Evolutionary conservation across 2,329 filamentous ascomycete species (phyloP).

Genomic region (Arthrinium puccinioides): DNA sequence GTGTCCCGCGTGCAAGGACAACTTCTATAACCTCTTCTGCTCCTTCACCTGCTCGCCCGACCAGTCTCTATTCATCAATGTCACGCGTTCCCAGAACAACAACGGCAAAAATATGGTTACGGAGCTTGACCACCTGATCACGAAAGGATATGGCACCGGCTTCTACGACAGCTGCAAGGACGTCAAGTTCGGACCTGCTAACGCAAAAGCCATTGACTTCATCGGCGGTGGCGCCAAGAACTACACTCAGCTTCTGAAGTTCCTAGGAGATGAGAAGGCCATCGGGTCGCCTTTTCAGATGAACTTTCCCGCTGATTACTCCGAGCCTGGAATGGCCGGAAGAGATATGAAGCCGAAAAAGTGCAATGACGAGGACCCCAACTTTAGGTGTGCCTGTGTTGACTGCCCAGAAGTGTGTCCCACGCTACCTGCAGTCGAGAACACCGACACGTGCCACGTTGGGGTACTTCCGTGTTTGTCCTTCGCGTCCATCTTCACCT

Average conservation of each 20-base stretch:
- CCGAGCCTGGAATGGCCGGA: slow-evolving; percentile 63
- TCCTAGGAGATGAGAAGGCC: slow-evolving; percentile 84
- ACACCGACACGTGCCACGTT: slow-evolving; percentile 68
- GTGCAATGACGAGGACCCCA: slow-evolving; percentile 83
- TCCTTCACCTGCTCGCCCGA: slow-evolving; percentile 97
- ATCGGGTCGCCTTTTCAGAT: slow-evolving; percentile 97
- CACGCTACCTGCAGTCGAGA: slow-evolving; percentile 66
- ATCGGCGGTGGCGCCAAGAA: slow-evolving; percentile 94
- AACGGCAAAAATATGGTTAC: slow-evolving; percentile 57
- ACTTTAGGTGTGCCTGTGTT: slow-evolving; percentile 85
- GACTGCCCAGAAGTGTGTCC: slow-evolving; percentile 87
- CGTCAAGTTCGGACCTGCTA: slow-evolving; percentile 94
- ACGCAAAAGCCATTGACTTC: slow-evolving; percentile 88
- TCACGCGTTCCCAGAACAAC: slow-evolving; percentile 66
- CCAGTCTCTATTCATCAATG: slow-evolving; percentile 90
- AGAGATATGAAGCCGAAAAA: slow-evolving; percentile 68
- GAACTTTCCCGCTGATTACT: slow-evolving; percentile 67
- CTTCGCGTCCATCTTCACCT: slow-evolving; percentile 83
- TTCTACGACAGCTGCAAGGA: slow-evolving; percentile 99
- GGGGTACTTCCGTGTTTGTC: slow-evolving; percentile 88
- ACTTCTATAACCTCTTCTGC: slow-evolving; percentile 98
- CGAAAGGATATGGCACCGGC: slow-evolving; percentile 72
- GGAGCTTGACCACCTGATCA: slow-evolving; percentile 84
- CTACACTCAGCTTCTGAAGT: slow-evolving; percentile 79
- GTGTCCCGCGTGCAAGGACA: slow-evolving; percentile 94